These are phyloP conservation scores for Periconia sp. DNA, from an alignment of 2,329 filamentous ascomycete species.

Conservation along the genomic window DNA sequence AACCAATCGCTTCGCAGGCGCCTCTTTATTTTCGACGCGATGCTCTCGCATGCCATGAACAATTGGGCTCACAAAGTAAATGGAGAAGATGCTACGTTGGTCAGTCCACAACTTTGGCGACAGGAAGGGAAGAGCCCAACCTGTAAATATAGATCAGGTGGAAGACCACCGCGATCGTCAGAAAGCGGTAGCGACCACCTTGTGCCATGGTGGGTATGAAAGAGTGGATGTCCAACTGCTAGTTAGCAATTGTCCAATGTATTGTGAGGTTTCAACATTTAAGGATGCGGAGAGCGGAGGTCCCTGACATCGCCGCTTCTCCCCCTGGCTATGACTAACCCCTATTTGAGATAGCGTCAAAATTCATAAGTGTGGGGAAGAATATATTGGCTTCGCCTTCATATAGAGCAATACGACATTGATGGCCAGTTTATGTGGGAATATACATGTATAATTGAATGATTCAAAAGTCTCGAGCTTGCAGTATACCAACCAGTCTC, in stretches of 20 bases:
- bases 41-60: conserved; percentile 92
- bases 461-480: not conserved
- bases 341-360: not conserved
- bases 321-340: not conserved
- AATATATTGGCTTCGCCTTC: too few species aligned
- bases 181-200: conserved; percentile 74
- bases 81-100: conserved; percentile 81
- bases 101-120: conserved; percentile 10
- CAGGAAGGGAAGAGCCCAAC: conserved; percentile 6
- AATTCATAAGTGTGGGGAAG: not conserved
- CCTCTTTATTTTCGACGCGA: conserved; percentile 67
- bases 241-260: not conserved
- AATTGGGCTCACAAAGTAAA: conserved; percentile 97
- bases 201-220: conserved; percentile 50
- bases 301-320: not conserved
- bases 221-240: conserved; percentile 24
- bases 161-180: conserved; percentile 86
- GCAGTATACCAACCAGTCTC: not conserved
- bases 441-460: not conserved
- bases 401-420: not conserved
- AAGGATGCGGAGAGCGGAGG: not conserved
- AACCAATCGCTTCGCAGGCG: conserved; percentile 86
- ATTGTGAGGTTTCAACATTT: not conserved
- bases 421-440: not conserved
- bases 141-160: conserved; percentile 85